Evolutionary conservation across 345 rosid species (phyloP), one percentile per base, ranked within the genome.

Genomic region (Camelina neglecta): DNA sequence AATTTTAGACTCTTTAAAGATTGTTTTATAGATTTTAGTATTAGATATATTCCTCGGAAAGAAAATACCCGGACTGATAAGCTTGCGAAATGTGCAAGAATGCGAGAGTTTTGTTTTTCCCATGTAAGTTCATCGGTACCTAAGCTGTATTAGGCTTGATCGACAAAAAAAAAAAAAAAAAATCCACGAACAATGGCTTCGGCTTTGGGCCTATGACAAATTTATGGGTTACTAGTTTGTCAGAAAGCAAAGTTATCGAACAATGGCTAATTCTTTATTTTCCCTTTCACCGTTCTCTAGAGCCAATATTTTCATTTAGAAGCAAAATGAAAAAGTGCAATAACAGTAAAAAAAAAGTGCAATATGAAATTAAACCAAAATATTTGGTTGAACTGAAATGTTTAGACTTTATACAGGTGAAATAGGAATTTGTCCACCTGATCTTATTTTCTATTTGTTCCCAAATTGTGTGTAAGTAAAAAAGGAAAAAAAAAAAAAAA

Each of bases 371-470:
- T 6, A 51, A 50, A 62, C 75, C 54, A 62, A 45, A 63, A 53
- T 18, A 6, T 18, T 9, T 35, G 75, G 80, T 70, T 59, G 13
- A 67, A 49, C 36, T 26, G 31, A 60, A 76, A 47, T 76, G 53
- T 76, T 45, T 8, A 35, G 64, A 44, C 45, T 56, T 45, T 70
- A 56, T 71, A 48, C 66, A 71, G 67, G 76, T 48, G 61, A 47
- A 16, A 26, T 1, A 48, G 11, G 39, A 56, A 15, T 56, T 12
- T 12, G 11, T 57, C 76, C 76, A 77, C 80, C 72, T 77, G 67
- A 71, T 64, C 71, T 77, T 77, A 71, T 77, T 77, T 71, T 54
- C 64, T n/a, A 11, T 67, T 39, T 60, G 56, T 67, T 60, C 68
- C 80, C 75, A 62, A 29, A 77, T 47, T 56, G 60, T 71, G 75